Base-by-base conservation (phyloP, 192 early-diverging fungal genomes). In the Linnemannia exigua region DNA sequence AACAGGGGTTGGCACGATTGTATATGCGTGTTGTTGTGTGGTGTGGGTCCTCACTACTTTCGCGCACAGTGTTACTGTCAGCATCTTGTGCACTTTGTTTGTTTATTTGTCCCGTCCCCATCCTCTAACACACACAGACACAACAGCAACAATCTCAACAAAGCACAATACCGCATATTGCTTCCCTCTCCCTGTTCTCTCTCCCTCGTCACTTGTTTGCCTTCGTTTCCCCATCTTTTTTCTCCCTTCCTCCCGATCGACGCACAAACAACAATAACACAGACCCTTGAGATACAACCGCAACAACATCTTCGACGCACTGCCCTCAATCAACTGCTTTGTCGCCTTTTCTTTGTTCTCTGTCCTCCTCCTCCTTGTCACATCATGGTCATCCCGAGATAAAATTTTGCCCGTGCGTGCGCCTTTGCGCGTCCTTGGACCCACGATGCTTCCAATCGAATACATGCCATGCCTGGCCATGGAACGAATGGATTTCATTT, bases 391-490 rank as follows among this genome's bases (percentile, higher is more conserved):
- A 71, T 71, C 38, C 69, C 25, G 31, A 72, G 48, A 68, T 66
- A 52, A 61, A 74, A 67, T 63, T 67, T 61, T 50, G 79, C 54
- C 54, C 37, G 79, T 74, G 63, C 67, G 72, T 74, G 72, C 50
- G 79, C 72, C 72, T 61, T 47, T 80, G 79, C 72, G 79, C 72
- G 79, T 74, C 61, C 37, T 70, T 36, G 6, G 2, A 12, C 36
- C n/a, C 37, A 70, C 38, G 7, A 17, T 17, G 38, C n/a, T 19
- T 35, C 68, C 68, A 41, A 70, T 12, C 36, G 19, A 9, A 1
- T 14, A 1, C 20, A 22, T n/a, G 15, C 36, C 35, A 37, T 35
- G 22, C 20, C 9, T 17, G 28, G 15, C 58, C 58, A 63, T 33
- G 25, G 11, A 70, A 70, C 35, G 2, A 36, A 69, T 7, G 7